Evolutionary conservation across 2,329 filamentous ascomycete genomes (phyloP).

Genomic region (Colletotrichum melonis): DNA sequence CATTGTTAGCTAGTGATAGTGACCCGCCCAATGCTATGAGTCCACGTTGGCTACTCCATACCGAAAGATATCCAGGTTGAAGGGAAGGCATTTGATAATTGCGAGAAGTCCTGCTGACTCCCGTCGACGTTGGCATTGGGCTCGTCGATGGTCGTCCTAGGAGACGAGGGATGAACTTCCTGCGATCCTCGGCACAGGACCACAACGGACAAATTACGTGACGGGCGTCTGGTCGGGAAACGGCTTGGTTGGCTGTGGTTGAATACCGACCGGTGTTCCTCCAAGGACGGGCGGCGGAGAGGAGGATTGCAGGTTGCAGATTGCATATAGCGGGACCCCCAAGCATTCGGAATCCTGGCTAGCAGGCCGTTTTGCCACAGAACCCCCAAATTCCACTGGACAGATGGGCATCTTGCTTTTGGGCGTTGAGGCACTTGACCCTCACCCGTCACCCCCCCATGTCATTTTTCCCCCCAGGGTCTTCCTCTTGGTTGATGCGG

Average conservation of each 20-base stretch:
- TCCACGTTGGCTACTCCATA: slow-evolving; percentile 2
- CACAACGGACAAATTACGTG: slow-evolving; percentile 16
- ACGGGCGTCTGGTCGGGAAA: slow-evolving; percentile 22
- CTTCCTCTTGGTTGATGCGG: slow-evolving; percentile 30
- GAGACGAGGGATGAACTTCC: slow-evolving; percentile 2
- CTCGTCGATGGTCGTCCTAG: background rate
- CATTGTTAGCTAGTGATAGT: background rate
- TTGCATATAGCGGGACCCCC: slow-evolving; percentile 11
- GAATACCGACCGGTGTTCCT: slow-evolving; percentile 14
- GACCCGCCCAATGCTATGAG: background rate
- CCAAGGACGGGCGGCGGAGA: background rate
- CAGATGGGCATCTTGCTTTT: slow-evolving; percentile 25
- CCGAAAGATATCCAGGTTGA: background rate
- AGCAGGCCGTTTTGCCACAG: slow-evolving; percentile 19
- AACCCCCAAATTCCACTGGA: slow-evolving; percentile 21
- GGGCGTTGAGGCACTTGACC: slow-evolving; percentile 27
- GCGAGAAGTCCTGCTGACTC: background rate
- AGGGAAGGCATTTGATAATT: background rate
- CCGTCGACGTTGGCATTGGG: background rate
- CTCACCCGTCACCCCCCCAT: slow-evolving; percentile 2
- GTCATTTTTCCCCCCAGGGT: slow-evolving; percentile 21
- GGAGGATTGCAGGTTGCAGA: background rate
- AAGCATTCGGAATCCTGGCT: slow-evolving; percentile 24
- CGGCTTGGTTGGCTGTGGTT: slow-evolving; percentile 18
- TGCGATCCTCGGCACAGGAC: slow-evolving; percentile 4